These are phyloP conservation scores for Tilletia horrida DNA, from an alignment of 1,284 basidiomycete species.

Conservation along the genomic window DNA sequence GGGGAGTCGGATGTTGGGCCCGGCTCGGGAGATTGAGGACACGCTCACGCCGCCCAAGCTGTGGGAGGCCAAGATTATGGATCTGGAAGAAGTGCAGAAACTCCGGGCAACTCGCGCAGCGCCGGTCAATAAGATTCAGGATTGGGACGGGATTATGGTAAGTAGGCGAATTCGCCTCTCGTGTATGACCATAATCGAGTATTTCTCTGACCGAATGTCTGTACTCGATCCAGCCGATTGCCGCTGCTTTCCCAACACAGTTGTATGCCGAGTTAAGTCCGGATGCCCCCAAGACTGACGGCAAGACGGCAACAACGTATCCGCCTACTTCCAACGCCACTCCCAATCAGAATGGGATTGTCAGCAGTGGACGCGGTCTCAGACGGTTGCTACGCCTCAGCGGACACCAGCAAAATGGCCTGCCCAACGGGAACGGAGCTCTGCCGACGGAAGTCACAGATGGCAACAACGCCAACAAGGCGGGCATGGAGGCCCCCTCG, in stretches of 20 bases:
- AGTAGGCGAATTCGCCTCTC: too few relatives aligned
- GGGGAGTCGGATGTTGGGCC: constrained; percentile 34
- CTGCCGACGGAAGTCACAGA: not conserved
- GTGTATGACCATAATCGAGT: too few relatives aligned
- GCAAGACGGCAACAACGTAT: not conserved
- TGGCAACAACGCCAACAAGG: not conserved
- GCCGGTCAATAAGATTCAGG: not conserved
- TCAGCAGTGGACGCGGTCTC: not conserved
- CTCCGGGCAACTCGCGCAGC: not conserved
- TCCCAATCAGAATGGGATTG: not conserved
- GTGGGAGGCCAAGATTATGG: constrained; percentile 45
- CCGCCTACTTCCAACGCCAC: not conserved
- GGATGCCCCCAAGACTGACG: not conserved
- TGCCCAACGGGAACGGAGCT: not conserved
- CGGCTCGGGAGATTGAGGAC: constrained; percentile 38
- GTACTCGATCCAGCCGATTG: constrained; percentile 14
- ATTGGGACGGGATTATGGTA: constrained; percentile 22
- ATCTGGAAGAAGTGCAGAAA: constrained; percentile 9
- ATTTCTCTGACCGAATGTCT: not conserved
- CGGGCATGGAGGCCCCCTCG: not conserved
- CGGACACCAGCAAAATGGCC: not conserved
- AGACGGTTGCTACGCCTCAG: not conserved
- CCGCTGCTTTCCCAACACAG: constrained; percentile 18
- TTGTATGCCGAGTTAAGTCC: constrained; percentile 8
- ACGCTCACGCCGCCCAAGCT: constrained; percentile 41